Conservation (phyloP, 495 filamentous ascomycete genomes). For the Podospora fimiseda region DNA sequence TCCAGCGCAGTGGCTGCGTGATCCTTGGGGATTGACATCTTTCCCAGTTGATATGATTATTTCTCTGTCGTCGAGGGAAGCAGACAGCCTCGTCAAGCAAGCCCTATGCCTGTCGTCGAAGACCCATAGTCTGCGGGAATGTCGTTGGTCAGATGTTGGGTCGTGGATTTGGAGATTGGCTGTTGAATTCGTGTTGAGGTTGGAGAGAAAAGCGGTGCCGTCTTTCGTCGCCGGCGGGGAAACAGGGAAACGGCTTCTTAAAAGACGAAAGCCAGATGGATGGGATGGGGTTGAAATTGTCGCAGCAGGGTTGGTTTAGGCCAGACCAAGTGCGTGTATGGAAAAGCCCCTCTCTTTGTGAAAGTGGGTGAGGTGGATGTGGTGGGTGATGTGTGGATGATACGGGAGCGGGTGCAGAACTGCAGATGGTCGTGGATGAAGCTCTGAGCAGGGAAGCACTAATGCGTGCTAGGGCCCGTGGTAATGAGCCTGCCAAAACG, state of each 20-base stretch:
- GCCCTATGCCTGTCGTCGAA: conserved; percentile 19
- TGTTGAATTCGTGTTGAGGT: no score
- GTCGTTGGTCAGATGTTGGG: not conserved
- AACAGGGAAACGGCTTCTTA: no score
- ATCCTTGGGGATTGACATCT: conserved; percentile 28
- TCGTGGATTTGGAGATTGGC: not conserved
- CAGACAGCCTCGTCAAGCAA: conserved; percentile 20
- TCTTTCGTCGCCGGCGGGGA: no score
- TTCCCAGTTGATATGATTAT: conserved; percentile 7
- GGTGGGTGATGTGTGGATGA: no score
- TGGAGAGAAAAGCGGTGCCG: no score
- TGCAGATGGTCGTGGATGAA: no score
- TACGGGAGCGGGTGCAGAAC: no score
- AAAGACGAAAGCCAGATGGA: no score
- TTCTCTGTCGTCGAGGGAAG: conserved; percentile 5
- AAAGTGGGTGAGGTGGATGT: no score
- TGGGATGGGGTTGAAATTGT: not conserved
- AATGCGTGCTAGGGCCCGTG: conserved; percentile 1
- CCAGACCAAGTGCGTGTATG: not conserved
- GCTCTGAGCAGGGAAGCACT: not conserved
- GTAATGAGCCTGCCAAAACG: no score
- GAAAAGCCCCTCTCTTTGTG: not conserved
- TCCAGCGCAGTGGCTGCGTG: conserved; percentile 27
- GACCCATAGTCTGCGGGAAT: conserved; percentile 23
- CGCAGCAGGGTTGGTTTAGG: not conserved